A percentile compares a stretch with the other conserved stretches of the same genome.
phyloP scores from a whole-genome alignment of 148 eudicot species.

The Amaranthus palmeri region DNA sequence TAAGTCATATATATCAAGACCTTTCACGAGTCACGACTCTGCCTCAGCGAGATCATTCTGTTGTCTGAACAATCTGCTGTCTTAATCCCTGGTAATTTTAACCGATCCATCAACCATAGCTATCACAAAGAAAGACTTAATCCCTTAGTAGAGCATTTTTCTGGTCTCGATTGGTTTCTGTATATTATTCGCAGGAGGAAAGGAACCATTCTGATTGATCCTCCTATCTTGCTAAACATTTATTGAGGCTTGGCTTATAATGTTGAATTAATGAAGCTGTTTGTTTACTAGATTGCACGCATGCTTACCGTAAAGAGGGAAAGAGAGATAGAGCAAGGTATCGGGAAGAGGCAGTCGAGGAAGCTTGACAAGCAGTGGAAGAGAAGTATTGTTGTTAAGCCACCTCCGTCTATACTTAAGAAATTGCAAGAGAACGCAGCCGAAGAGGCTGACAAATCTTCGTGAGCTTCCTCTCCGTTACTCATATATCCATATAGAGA shows the following conservation, averaged over 20 bases:
- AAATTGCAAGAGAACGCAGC: constrained; percentile 66
- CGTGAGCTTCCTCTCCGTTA: constrained; percentile 21
- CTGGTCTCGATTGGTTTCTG: neutral
- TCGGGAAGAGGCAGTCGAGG: constrained; percentile 76
- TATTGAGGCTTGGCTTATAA: neutral
- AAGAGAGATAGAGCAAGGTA: constrained; percentile 82
- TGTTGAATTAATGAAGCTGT: neutral
- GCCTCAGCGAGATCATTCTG: no score
- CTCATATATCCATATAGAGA: constrained; percentile 13
- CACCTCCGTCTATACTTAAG: constrained; percentile 60
- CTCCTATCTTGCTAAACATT: neutral
- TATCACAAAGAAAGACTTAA: no score
- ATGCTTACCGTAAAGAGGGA: constrained; percentile 85
- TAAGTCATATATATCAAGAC: no score
- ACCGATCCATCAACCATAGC: neutral
- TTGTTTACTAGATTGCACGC: constrained; percentile 59
- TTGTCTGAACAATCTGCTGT: no score
- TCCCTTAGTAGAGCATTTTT: no score
- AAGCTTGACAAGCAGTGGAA: constrained; percentile 83
- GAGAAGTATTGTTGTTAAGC: constrained; percentile 70
- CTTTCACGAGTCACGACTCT: no score
- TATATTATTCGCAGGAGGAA: no score
- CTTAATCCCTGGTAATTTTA: neutral
- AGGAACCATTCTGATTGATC: no score
- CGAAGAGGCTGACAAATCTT: constrained; percentile 64